Evolutionary conservation across 495 filamentous ascomycete species (phyloP).

Genomic region (Recurvomyces mirabilis): DNA sequence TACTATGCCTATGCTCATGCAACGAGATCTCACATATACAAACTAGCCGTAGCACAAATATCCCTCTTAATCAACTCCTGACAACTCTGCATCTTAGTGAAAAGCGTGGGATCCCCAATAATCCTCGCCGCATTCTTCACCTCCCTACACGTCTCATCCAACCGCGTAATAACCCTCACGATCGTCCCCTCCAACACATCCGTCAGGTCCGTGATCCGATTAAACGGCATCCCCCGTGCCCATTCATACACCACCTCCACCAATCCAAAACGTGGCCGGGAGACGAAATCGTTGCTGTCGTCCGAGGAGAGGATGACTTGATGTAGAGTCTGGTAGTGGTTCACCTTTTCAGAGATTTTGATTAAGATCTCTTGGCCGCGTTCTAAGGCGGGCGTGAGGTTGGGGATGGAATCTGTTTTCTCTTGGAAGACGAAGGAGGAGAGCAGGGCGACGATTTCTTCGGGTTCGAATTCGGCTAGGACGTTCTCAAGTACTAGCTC

Average conservation of each 20-base stretch:
- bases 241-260: constrained; percentile 98
- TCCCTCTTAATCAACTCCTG: constrained; percentile 97
- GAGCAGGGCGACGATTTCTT: constrained; percentile 89
- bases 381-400: constrained; percentile 72
- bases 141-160: constrained; percentile 94
- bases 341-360: constrained; percentile 79
- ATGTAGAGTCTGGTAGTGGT: constrained; percentile 69
- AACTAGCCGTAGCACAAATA: constrained; percentile 37
- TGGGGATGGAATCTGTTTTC: constrained; percentile 77
- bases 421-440: constrained; percentile 98
- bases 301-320: constrained; percentile 85
- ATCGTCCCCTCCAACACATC: constrained; percentile 96
- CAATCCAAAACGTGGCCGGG: constrained; percentile 74
- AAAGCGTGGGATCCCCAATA: constrained; percentile 88
- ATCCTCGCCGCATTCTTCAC: constrained; percentile 94
- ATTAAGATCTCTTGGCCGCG: constrained; percentile 78
- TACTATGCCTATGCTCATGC: no score
- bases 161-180: constrained; percentile 77
- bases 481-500: constrained; percentile 95
- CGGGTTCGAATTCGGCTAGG: constrained; percentile 85
- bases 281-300: constrained; percentile 84
- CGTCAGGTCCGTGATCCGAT: constrained; percentile 90
- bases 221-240: constrained; percentile 95
- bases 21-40: constrained; percentile 26
- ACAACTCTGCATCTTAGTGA: constrained; percentile 88